Evolutionary conservation across 768 basidiomycete genomes (phyloP), one percentile per base, ranked within the genome.

Genomic region (Guyanaporus albipodus): DNA sequence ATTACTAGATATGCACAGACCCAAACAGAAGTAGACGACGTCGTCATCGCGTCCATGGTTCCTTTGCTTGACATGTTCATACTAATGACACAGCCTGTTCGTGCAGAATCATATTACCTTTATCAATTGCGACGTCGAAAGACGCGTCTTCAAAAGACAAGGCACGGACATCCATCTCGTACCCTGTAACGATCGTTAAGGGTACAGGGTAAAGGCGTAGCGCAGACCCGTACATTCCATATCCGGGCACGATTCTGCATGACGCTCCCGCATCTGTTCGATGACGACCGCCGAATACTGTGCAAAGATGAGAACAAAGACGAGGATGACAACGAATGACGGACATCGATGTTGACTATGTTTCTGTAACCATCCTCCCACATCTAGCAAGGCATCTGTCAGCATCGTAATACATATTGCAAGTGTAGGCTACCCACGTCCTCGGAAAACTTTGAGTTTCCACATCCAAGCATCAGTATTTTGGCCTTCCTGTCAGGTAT

Each of bases 21-120:
- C 89, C 90, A 91, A 46, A 89, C 82, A 55, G 89, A 85, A 15
- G 84, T 83, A 60, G 87, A 87, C 1, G 78, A 72, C 0, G 90
- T 82, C 82, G 91, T 82, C 85, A 92, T 86, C 3, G 88, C 87
- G 61, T 92, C 90, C 87, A 92, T 90, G 2, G 89, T 91, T 14
- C 87, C 77, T 79, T 47, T 31, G 26, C 4, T 10, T 10, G 32
- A 18, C 22, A 9, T 23, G 17, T 24, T 51, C 19, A 38, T 6
- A 37, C n/a, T n/a, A n/a, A n/a, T n/a, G n/a, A n/a, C n/a, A n/a
- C n/a, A n/a, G n/a, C n/a, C n/a, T n/a, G 10, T n/a, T 15, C 11
- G 21, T 3, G 34, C n/a, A 19, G 21, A 4, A 21, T 3, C 6
- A 3, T 44, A 27, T 12, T 41, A 76, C 79, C 88, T 77, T 93